These are phyloP conservation scores for Exserohilum turcica DNA, from an alignment of 2,329 filamentous ascomycete species.

Conservation along the genomic window DNA sequence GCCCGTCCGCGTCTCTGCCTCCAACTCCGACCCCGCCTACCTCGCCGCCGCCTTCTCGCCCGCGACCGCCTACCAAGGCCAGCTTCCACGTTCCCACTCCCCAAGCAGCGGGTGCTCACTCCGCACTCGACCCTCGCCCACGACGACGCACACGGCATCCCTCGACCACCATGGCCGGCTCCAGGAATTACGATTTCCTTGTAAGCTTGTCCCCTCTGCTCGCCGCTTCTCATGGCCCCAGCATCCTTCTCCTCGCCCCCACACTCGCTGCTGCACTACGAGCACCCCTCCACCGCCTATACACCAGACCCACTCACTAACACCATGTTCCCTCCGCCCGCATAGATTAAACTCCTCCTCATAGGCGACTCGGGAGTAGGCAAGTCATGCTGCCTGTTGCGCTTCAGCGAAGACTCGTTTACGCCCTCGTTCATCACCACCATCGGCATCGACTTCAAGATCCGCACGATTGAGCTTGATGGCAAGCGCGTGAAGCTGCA, in stretches of 20 bases:
- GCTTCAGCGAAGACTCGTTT: constrained; percentile 97
- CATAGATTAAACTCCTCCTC: constrained; percentile 91
- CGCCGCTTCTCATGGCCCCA: constrained; percentile 13
- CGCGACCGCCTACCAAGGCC: constrained; percentile 2
- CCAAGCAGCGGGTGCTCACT: constrained; percentile 30
- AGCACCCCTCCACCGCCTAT: constrained; percentile 12
- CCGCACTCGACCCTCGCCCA: constrained; percentile 26
- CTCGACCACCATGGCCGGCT: constrained; percentile 76
- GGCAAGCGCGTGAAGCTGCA: constrained; percentile 98
- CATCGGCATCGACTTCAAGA: constrained; percentile 99
- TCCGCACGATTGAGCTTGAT: constrained; percentile 97
- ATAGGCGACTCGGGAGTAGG: constrained; percentile 97
- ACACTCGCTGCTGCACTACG: constrained; percentile 5
- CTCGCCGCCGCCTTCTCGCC: not conserved
- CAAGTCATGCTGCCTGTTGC: constrained; percentile 95
- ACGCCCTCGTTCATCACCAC: constrained; percentile 98
- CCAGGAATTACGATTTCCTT: constrained; percentile 98
- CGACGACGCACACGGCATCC: constrained; percentile 19
- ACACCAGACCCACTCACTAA: constrained; percentile 18
- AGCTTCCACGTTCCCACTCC: constrained; percentile 16
- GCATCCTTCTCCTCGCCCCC: constrained; percentile 5
- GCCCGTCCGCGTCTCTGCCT: not conserved
- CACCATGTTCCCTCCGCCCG: constrained; percentile 3
- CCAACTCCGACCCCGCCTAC: not conserved
- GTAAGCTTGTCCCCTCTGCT: constrained; percentile 60